Evolutionary conservation across 2,329 filamentous ascomycete genomes (phyloP).

Genomic region (Stagonosporopsis vannaccii): DNA sequence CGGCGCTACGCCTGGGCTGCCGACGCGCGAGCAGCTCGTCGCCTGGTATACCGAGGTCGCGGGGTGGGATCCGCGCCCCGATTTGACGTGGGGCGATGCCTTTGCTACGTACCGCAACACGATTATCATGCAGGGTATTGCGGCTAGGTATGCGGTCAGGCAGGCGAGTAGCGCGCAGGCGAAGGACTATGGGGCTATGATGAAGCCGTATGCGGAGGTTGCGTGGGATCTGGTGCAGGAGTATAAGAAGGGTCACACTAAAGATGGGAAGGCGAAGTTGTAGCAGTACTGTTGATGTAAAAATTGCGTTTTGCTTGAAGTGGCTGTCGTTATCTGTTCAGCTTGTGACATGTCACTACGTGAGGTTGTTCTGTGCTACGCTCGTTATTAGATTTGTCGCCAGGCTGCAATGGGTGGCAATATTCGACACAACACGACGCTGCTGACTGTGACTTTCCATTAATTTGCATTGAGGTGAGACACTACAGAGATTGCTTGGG

Average conservation of each 20-base stretch:
- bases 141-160: conserved; percentile 80
- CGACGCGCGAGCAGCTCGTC: conserved; percentile 64
- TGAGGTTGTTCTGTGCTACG: background rate
- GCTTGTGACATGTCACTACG: background rate
- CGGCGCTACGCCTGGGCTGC: conserved; percentile 71
- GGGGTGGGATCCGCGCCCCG: conserved; percentile 72
- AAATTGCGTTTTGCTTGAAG: background rate
- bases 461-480: background rate
- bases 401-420: background rate
- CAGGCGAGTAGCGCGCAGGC: conserved; percentile 92
- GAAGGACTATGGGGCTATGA: conserved; percentile 71
- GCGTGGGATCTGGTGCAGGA: conserved; percentile 76
- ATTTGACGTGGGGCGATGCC: conserved; percentile 69
- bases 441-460: background rate
- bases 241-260: conserved; percentile 48
- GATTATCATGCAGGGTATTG: conserved; percentile 86
- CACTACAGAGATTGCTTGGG: background rate
- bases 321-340: background rate
- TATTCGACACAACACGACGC: background rate
- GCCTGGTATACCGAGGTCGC: conserved; percentile 72
- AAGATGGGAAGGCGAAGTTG: conserved; percentile 46
- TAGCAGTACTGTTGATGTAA: conserved; percentile 34
- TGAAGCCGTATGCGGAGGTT: conserved; percentile 75
- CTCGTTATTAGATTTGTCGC: background rate
- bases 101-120: conserved; percentile 67